These are phyloP conservation scores for Tephrocybe rancida DNA, from an alignment of 768 basidiomycete genomes.

Conservation along the genomic window DNA sequence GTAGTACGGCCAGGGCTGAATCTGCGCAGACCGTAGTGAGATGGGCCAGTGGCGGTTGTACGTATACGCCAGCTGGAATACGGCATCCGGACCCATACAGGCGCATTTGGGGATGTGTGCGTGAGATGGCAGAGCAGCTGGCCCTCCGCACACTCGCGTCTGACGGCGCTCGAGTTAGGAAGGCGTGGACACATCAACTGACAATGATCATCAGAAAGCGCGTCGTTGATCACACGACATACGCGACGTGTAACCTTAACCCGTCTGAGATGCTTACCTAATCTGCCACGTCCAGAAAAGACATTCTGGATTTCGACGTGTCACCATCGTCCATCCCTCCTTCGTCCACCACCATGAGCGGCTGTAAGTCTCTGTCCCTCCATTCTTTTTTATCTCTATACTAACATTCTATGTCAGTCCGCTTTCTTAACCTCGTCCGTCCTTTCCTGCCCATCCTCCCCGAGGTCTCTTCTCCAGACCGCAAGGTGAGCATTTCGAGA, in stretches of 20 bases:
- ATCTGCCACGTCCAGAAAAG: constrained; percentile 45
- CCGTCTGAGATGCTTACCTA: constrained; percentile 29
- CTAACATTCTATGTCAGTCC: constrained; percentile 58
- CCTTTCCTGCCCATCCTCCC: constrained; percentile 97
- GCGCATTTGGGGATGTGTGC: no score
- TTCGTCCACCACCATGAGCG: constrained; percentile 64
- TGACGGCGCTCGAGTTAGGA: no score
- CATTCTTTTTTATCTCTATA: constrained; percentile 1
- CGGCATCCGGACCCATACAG: no score
- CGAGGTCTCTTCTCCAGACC: constrained; percentile 97
- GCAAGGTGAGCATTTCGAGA: constrained; percentile 63
- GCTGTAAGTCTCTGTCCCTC: constrained; percentile 53
- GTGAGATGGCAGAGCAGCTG: no score
- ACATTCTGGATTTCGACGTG: constrained; percentile 24
- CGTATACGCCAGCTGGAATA: no score
- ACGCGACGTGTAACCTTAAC: constrained; percentile 17
- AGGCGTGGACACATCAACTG: no score
- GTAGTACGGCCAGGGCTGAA: no score
- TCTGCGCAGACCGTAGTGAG: no score
- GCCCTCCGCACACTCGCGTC: no score
- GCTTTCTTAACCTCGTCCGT: constrained; percentile 96
- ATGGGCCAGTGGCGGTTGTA: no score
- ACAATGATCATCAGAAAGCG: no score
- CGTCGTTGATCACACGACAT: no score
- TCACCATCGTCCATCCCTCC: constrained; percentile 20